Percentiles rank a stretch among this genome's conserved stretches.
Conservation (phyloP, 306 rosid genomes). For the Herpetospermum pedunculosum region DNA sequence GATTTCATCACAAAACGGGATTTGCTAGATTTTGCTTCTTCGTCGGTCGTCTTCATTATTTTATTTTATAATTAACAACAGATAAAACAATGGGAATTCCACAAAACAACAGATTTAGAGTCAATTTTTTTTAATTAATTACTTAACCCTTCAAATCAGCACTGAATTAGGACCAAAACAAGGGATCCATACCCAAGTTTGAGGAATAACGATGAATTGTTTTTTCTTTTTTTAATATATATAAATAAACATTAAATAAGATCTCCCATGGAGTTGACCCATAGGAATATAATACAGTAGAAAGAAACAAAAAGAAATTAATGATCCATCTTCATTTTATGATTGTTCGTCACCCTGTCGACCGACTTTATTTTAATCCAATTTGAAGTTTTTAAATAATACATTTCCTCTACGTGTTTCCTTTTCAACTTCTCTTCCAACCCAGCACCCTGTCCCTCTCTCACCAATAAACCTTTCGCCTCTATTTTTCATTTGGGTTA, state of each 20-base stretch:
- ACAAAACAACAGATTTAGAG: neutral
- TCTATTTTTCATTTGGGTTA: neutral
- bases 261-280: slow-evolving; percentile 1
- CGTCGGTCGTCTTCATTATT: neutral
- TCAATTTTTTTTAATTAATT: neutral
- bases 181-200: neutral
- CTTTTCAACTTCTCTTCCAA: neutral
- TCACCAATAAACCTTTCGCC: neutral
- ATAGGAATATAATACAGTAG: neutral
- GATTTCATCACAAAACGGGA: slow-evolving; percentile 6
- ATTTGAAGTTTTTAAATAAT: neutral
- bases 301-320: neutral
- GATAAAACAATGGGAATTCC: neutral
- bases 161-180: slow-evolving; percentile 1
- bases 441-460: neutral
- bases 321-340: neutral
- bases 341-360: slow-evolving; percentile 1
- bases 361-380: neutral
- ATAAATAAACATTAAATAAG: neutral
- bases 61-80: neutral
- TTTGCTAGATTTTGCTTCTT: slow-evolving; percentile 11
- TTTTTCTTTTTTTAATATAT: neutral
- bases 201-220: no score
- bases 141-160: no score
- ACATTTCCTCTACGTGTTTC: neutral